Conservation (phyloP, 2,329 filamentous ascomycete genomes). For the Scolecobasidium constrictum region DNA sequence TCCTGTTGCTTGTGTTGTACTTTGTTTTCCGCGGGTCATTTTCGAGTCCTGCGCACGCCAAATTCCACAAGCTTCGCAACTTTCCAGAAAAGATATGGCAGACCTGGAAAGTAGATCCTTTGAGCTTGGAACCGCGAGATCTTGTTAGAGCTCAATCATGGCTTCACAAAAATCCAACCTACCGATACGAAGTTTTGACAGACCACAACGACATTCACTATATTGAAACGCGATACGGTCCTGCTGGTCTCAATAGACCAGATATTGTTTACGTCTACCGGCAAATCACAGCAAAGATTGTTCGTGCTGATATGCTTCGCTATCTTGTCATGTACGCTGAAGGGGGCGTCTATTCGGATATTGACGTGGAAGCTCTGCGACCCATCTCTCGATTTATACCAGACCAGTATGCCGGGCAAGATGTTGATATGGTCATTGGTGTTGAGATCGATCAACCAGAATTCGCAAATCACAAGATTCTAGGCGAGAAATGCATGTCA, state of each 20-base stretch:
- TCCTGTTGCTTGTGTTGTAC: no score
- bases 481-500: slow-evolving; percentile 56
- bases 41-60: no score
- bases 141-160: slow-evolving; percentile 50
- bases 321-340: slow-evolving; percentile 60
- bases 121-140: slow-evolving; percentile 57
- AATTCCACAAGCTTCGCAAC: no score
- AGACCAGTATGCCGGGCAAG: slow-evolving; percentile 47
- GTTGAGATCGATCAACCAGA: slow-evolving; percentile 58
- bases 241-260: slow-evolving; percentile 49
- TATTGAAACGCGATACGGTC: slow-evolving; percentile 57
- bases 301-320: slow-evolving; percentile 55
- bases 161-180: slow-evolving; percentile 53
- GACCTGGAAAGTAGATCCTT: slow-evolving; percentile 61
- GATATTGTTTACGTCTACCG: slow-evolving; percentile 55
- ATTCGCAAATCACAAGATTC: slow-evolving; percentile 54
- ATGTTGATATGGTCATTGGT: slow-evolving; percentile 62
- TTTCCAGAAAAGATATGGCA: slow-evolving; percentile 67
- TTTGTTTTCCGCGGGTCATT: no score
- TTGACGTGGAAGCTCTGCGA: slow-evolving; percentile 46
- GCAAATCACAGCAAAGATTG: slow-evolving; percentile 50
- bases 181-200: slow-evolving; percentile 59
- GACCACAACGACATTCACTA: slow-evolving; percentile 58
- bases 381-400: slow-evolving; percentile 50
- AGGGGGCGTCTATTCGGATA: slow-evolving; percentile 50